Base-by-base conservation (phyloP, 2,329 filamentous ascomycete species). In the Botrytis medusae region DNA sequence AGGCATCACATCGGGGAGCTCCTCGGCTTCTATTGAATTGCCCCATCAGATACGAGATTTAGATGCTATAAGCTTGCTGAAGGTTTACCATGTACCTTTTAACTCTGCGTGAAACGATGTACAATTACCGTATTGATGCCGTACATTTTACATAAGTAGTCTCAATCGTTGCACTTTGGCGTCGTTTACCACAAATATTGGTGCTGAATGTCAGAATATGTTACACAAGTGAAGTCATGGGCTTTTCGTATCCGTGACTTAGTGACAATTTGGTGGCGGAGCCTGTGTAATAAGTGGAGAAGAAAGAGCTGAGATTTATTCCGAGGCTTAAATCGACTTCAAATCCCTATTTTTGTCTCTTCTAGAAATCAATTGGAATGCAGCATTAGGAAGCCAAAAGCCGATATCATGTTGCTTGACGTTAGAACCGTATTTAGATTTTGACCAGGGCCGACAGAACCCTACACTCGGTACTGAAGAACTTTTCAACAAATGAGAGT, bases 71-170 rank as follows among this genome's bases (percentile, higher is more conserved):
- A 61, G 59, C 34, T 25, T 40, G 34, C 32, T 8, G 34, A 37
- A 40, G 22, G 34, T 22, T 34, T 22, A 40, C 34, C 59, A 61
- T 37, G 22, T n/a, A 61, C 34, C 59, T 18, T 34, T 48, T 9
- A 25, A 64, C 22, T 29, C 34, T n/a, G 25, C 16, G 20, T 51
- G 37, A 37, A 34, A 37, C 25, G 18, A 37, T 32, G n/a, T 32
- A 32, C 32, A 65, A 37, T 51, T 48, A n/a, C 29, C 44, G 63
- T 65, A 51, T 65, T 51, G 44, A 65, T 48, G 63, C 63, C 63
- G 63, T 65, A 20, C 14, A 51, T 51, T 44, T 37, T 51, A 37
- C 63, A 37, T 18, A 10, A 54, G 48, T n/a, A 54, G 25, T 54
- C 48, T 20, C 48, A 51, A 9, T 37, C 3, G 63, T 48, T 48